A percentile compares a stretch with the other conserved stretches of the same genome.
phyloP scores from a whole-genome alignment of 1,139 yeast species.

The Yamadazyma diddensiae region DNA sequence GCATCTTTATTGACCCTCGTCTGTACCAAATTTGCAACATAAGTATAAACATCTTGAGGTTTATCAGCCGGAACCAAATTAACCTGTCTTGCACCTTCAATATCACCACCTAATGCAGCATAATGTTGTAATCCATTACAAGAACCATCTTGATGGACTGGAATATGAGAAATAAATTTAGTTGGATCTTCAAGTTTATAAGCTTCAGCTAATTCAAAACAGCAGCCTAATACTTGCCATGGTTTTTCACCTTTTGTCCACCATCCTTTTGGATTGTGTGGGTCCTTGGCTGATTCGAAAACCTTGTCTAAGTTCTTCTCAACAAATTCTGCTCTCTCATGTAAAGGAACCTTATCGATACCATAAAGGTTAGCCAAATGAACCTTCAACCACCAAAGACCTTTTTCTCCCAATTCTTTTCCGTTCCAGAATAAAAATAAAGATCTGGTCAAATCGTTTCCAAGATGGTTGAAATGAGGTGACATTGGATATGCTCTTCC shows the following conservation, averaged over 20 bases:
- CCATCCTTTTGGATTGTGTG: slow-evolving; percentile 62
- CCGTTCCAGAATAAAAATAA: slow-evolving; percentile 88
- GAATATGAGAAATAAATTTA: slow-evolving; percentile 72
- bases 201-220: slow-evolving; percentile 78
- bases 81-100: slow-evolving; percentile 92
- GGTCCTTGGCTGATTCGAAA: slow-evolving; percentile 67
- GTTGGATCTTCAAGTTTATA: slow-evolving; percentile 69
- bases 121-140: slow-evolving; percentile 97
- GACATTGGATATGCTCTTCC: slow-evolving; percentile 96
- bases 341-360: slow-evolving; percentile 75
- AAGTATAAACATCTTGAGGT: slow-evolving; percentile 89
- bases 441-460: slow-evolving; percentile 88
- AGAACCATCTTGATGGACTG: slow-evolving; percentile 97
- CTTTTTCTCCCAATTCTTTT: slow-evolving; percentile 67
- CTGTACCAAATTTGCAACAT: slow-evolving; percentile 74
- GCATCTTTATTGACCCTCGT: slow-evolving; percentile 61
- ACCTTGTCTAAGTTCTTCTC: slow-evolving; percentile 65
- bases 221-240: slow-evolving; percentile 90
- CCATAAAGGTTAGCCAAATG: slow-evolving; percentile 90
- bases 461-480: slow-evolving; percentile 77
- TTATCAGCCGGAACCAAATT: slow-evolving; percentile 76
- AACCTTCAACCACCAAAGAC: slow-evolving; percentile 84
- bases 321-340: slow-evolving; percentile 71
- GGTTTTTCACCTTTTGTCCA: slow-evolving; percentile 92
- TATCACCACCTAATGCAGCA: slow-evolving; percentile 96